phyloP scores from a whole-genome alignment of 2,329 filamentous ascomycete genomes.

The Amauroascus verrucosus region DNA sequence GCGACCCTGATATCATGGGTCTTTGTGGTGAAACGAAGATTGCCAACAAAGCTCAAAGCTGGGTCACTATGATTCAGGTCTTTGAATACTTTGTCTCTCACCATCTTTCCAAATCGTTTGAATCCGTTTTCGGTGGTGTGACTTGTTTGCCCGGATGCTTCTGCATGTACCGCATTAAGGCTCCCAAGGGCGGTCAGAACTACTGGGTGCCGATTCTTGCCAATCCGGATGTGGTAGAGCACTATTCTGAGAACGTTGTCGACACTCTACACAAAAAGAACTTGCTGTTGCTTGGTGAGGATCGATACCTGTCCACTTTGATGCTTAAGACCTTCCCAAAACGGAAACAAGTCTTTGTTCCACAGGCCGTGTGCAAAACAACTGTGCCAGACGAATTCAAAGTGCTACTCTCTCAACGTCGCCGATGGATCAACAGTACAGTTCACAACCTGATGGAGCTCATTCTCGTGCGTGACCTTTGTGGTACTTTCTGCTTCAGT shows the following conservation, averaged over 20 bases:
- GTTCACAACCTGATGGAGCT: conserved; percentile 98
- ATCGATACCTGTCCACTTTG: conserved; percentile 89
- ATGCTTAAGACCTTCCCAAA: conserved; percentile 99
- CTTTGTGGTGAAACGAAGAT: conserved; percentile 99
- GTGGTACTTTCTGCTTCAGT: conserved; percentile 98
- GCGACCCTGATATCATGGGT: conserved; percentile 98
- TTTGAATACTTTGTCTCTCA: conserved; percentile 99
- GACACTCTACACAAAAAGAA: conserved; percentile 99
- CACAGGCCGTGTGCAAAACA: conserved; percentile 97
- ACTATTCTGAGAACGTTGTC: conserved; percentile 98
- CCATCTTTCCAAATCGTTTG: conserved; percentile 92
- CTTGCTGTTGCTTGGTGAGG: conserved; percentile 77
- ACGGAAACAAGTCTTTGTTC: conserved; percentile 96
- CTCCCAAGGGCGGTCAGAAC: conserved; percentile 94
- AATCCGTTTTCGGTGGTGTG: conserved; percentile 97
- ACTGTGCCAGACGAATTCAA: conserved; percentile 88
- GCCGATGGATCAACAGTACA: conserved; percentile 98
- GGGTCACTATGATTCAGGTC: conserved; percentile 97
- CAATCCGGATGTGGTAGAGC: conserved; percentile 96
- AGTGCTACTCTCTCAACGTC: conserved; percentile 84
- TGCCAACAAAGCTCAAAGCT: conserved; percentile 89
- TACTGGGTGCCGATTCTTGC: conserved; percentile 99
- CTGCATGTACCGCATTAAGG: conserved; percentile 99
- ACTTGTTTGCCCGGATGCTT: conserved; percentile 98
- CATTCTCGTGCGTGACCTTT: conserved; percentile 86